Evolutionary conservation across 116 monocot genomes (phyloP).

Genomic region (Zostera marina): DNA sequence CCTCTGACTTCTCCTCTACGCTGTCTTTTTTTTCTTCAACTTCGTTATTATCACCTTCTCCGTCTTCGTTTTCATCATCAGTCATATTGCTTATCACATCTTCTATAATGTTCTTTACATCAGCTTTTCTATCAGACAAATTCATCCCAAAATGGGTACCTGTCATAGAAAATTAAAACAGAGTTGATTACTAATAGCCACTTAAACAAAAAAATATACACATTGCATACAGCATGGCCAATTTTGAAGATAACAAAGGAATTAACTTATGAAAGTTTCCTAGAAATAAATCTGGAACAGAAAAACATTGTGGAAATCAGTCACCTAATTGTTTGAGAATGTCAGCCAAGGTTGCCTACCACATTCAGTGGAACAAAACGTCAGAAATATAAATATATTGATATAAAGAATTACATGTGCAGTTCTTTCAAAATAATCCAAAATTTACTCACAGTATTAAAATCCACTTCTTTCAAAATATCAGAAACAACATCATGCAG

Average conservation of each 20-base stretch:
- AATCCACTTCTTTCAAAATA: conserved; percentile 80
- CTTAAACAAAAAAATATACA: too few species aligned
- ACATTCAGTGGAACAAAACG: background rate
- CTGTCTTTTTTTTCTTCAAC: conserved; percentile 4
- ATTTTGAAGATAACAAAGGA: too few species aligned
- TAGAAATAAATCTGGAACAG: too few species aligned
- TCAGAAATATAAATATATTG: background rate
- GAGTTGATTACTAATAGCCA: background rate
- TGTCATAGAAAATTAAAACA: conserved; percentile 7
- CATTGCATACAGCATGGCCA: too few species aligned
- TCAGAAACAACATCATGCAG: conserved; percentile 42
- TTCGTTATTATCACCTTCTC: conserved; percentile 2
- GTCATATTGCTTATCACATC: conserved; percentile 81
- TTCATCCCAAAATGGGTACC: conserved; percentile 49
- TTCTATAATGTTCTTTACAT: conserved; percentile 64
- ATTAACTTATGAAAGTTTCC: too few species aligned
- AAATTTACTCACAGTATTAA: conserved; percentile 49
- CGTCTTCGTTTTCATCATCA: conserved; percentile 38
- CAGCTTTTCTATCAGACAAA: conserved; percentile 66
- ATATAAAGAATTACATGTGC: background rate
- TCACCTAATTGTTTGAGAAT: conserved; percentile 78
- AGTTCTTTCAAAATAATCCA: background rate
- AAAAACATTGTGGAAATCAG: background rate
- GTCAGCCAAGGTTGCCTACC: conserved; percentile 77
- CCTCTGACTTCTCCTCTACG: background rate